A percentile compares a stretch with the other conserved stretches of the same genome.
Conservation (phyloP, 1,284 basidiomycete genomes). For the Pterula multifida region DNA sequence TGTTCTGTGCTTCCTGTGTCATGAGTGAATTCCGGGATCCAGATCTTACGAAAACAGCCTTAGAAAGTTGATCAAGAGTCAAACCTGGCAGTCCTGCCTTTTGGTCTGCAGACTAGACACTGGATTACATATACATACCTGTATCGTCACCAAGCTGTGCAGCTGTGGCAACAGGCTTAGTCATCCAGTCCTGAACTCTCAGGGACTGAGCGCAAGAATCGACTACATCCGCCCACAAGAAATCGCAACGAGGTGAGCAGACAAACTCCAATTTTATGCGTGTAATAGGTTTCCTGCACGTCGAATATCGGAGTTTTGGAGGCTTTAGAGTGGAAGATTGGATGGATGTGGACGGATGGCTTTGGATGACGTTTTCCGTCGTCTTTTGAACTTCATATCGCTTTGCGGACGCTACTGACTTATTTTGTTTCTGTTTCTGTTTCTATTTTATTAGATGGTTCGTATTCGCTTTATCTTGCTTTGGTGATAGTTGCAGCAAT, state of each 20-base stretch:
- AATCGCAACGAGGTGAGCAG: constrained; percentile 49
- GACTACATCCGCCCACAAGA: constrained; percentile 7
- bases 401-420: constrained; percentile 5
- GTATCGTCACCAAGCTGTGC: no score
- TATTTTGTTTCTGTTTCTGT: background rate
- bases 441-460: constrained; percentile 33
- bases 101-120: no score
- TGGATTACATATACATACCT: no score
- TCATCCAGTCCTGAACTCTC: background rate
- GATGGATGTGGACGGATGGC: constrained; percentile 31
- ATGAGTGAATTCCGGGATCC: no score
- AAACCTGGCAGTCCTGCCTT: no score
- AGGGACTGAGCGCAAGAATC: background rate
- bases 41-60: no score
- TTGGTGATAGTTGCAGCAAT: constrained; percentile 4
- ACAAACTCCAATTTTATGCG: constrained; percentile 17
- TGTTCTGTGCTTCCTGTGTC: no score
- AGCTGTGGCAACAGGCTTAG: background rate
- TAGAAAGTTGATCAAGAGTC: no score
- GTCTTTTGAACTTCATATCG: constrained; percentile 9
- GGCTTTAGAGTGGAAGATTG: constrained; percentile 12
- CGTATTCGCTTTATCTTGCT: constrained; percentile 15
- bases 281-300: constrained; percentile 10
- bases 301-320: constrained; percentile 12
- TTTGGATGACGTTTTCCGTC: constrained; percentile 26